Evolutionary conservation across 1,284 basidiomycete genomes (phyloP).

Genomic region (Malassezia sympodialis): DNA sequence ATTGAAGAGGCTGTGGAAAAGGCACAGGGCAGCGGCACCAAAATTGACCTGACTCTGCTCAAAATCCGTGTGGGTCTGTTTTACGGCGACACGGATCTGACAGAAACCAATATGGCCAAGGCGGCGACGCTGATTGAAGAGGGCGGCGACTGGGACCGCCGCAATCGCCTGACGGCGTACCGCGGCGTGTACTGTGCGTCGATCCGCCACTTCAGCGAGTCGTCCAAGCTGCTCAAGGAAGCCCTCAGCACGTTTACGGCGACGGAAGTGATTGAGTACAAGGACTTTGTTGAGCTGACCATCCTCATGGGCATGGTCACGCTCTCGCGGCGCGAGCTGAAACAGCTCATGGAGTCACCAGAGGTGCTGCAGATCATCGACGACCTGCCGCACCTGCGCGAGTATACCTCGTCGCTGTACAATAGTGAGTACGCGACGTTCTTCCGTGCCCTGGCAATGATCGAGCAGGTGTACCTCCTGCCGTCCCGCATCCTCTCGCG

Average conservation of each 20-base stretch:
- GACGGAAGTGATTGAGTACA: conserved; percentile 76
- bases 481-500: conserved; percentile 74
- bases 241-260: conserved; percentile 89
- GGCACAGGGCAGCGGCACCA: conserved; percentile 79
- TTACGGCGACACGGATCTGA: conserved; percentile 68
- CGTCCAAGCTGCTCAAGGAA: conserved; percentile 65
- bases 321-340: conserved; percentile 73
- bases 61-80: conserved; percentile 85
- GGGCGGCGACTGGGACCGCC: conserved; percentile 95
- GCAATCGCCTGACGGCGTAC: conserved; percentile 93
- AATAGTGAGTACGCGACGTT: conserved; percentile 90
- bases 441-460: conserved; percentile 72
- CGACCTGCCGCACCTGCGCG: conserved; percentile 52
- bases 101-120: conserved; percentile 63
- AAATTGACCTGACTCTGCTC: conserved; percentile 83
- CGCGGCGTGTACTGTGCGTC: conserved; percentile 74
- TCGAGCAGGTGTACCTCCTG: conserved; percentile 76
- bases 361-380: conserved; percentile 52
- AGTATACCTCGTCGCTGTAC: conserved; percentile 59
- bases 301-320: conserved; percentile 70
- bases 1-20: conserved; percentile 79
- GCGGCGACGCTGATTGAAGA: conserved; percentile 82
- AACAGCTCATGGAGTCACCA: conserved; percentile 60
- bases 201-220: conserved; percentile 60
- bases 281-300: conserved; percentile 78